phyloP scores from a whole-genome alignment of 352 stramenopile genomes.

The Globisporangium cederbergense region DNA sequence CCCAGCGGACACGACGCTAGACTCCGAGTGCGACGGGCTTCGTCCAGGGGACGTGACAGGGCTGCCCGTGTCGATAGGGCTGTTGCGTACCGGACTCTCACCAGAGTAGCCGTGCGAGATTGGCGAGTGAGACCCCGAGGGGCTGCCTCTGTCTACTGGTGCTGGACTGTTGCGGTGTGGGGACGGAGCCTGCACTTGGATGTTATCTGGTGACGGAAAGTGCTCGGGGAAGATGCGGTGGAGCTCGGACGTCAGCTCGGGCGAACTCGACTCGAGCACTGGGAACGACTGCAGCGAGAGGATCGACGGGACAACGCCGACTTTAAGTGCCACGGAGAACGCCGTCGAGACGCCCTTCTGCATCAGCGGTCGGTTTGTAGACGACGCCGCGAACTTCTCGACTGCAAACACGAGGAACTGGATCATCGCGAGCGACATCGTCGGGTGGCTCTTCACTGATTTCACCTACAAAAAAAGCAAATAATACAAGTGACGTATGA shows the following conservation, averaged over 20 bases:
- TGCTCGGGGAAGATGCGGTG: conserved; percentile 83
- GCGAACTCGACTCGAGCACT: conserved; percentile 57
- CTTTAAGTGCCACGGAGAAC: conserved; percentile 69
- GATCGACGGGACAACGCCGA: conserved; percentile 71
- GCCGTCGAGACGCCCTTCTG: conserved; percentile 80
- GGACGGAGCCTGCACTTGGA: conserved; percentile 32
- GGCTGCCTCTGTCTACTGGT: conserved; percentile 32
- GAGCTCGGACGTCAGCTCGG: conserved; percentile 66
- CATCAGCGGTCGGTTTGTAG: conserved; percentile 72
- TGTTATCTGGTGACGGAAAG: conserved; percentile 59
- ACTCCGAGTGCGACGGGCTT: conserved; percentile 70
- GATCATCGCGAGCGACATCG: conserved; percentile 80
- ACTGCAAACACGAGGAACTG: conserved; percentile 85
- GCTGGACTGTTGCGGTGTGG: conserved; percentile 18
- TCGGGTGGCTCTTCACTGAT: conserved; percentile 81
- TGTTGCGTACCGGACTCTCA: conserved; percentile 49
- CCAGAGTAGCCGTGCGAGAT: conserved; percentile 31
- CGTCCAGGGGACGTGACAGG: conserved; percentile 53
- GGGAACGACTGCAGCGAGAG: conserved; percentile 74
- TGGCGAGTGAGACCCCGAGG: conserved; percentile 34
- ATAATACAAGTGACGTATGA: background rate
- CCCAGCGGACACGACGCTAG: conserved; percentile 37
- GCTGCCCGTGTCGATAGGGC: conserved; percentile 43
- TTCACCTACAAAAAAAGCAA: conserved; percentile 46
- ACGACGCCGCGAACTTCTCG: conserved; percentile 79